Evolutionary conservation across 78 protist genomes (phyloP).

Genomic region (Trichosphaerium sp.): DNA sequence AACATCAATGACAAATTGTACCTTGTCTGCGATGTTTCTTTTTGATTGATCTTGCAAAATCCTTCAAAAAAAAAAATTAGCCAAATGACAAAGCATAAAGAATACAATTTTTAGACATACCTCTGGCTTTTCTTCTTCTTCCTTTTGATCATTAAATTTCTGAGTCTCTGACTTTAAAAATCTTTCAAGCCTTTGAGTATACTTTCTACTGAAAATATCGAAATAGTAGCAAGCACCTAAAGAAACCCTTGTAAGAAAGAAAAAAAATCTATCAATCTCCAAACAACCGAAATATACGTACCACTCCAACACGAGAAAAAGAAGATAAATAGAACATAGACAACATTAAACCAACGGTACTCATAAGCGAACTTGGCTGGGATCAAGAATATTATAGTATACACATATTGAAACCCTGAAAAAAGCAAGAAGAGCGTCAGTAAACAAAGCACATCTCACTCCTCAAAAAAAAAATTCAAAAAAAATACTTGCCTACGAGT

Average conservation of each 20-base stretch:
- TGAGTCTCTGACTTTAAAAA: no score
- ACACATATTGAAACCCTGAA: conserved; percentile 20
- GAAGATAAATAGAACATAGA: conserved; percentile 18
- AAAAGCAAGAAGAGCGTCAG: not conserved
- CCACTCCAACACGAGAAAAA: conserved; percentile 7
- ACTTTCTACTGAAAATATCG: conserved; percentile 42
- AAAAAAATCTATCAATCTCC: not conserved
- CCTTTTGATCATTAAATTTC: conserved; percentile 12
- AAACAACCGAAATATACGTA: not conserved
- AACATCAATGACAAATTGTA: no score
- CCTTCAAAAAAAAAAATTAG: no score
- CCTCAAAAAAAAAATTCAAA: not conserved
- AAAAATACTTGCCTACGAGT: conserved; percentile 18
- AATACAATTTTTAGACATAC: no score
- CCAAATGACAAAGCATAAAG: no score
- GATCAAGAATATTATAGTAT: conserved; percentile 24
- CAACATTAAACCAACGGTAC: conserved; percentile 19
- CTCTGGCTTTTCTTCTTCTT: no score
- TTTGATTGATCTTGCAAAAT: no score
- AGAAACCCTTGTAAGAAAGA: not conserved
- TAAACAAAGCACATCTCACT: not conserved
- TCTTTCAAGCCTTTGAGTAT: no score
- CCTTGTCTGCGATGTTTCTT: no score
- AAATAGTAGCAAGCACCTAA: conserved; percentile 56
- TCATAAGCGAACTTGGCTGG: conserved; percentile 18